phyloP scores from a whole-genome alignment of 306 rosid species.

The Calophaca sinica region DNA sequence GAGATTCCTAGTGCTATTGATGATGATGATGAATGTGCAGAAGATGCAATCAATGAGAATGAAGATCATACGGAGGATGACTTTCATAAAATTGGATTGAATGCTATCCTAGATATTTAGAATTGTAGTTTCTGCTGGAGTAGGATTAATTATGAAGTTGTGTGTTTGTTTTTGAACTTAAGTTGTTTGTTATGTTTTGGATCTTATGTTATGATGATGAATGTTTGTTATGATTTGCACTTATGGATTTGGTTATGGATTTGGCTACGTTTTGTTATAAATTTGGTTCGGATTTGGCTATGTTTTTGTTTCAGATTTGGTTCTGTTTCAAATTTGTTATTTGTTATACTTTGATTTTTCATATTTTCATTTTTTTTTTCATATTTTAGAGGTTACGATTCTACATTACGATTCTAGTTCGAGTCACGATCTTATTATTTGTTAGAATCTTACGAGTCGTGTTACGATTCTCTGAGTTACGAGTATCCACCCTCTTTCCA shows the following conservation, averaged over 20 bases:
- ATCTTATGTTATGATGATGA: neutral
- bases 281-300: too few relatives aligned
- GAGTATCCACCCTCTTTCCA: neutral
- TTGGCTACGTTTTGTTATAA: too few relatives aligned
- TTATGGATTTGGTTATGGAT: too few relatives aligned
- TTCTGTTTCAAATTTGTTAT: neutral
- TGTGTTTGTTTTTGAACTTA: neutral
- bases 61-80: neutral
- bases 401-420: too few relatives aligned
- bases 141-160: neutral
- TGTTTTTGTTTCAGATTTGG: neutral
- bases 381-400: too few relatives aligned
- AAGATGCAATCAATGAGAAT: neutral
- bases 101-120: slow-evolving; percentile 4
- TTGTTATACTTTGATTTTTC: neutral
- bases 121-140: neutral
- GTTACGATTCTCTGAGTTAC: neutral
- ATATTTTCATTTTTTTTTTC: neutral
- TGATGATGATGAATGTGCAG: neutral
- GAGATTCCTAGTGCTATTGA: neutral
- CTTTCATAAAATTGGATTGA: neutral
- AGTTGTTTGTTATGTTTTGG: neutral
- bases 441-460: neutral
- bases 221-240: neutral
- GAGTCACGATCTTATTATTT: neutral